These are phyloP conservation scores for Solanum bulbocastanum DNA, from an alignment of 257 asterid species.

Conservation along the genomic window DNA sequence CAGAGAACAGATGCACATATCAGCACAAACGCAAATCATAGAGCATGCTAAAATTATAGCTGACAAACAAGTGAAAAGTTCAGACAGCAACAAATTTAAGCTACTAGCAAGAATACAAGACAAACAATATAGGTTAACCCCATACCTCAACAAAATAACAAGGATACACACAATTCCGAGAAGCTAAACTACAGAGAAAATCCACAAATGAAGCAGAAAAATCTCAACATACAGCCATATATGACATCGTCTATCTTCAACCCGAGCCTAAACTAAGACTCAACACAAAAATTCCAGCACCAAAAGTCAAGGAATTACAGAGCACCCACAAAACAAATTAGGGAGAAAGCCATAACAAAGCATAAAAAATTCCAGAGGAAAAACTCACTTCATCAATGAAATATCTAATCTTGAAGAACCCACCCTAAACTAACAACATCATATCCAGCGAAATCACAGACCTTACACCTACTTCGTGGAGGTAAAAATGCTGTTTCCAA, in stretches of 20 bases:
- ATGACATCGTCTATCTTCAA: background rate
- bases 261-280: background rate
- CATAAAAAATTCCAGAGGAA: background rate
- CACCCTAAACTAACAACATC: background rate
- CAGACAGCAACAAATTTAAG: background rate
- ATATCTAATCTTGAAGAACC: background rate
- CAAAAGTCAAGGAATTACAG: background rate
- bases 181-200: background rate
- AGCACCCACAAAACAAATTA: background rate
- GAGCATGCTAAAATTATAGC: background rate
- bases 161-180: background rate
- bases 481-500: background rate
- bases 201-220: background rate
- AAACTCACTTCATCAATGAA: background rate
- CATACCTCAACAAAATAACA: background rate
- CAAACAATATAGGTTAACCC: background rate
- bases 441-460: background rate
- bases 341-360: background rate
- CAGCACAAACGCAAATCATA: background rate
- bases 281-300: background rate
- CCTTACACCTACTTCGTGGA: background rate
- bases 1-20: background rate
- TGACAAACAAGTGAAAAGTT: background rate
- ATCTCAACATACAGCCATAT: background rate
- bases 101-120: background rate